phyloP scores from a whole-genome alignment of 2,329 filamentous ascomycete species.

The Penicillium sp. region DNA sequence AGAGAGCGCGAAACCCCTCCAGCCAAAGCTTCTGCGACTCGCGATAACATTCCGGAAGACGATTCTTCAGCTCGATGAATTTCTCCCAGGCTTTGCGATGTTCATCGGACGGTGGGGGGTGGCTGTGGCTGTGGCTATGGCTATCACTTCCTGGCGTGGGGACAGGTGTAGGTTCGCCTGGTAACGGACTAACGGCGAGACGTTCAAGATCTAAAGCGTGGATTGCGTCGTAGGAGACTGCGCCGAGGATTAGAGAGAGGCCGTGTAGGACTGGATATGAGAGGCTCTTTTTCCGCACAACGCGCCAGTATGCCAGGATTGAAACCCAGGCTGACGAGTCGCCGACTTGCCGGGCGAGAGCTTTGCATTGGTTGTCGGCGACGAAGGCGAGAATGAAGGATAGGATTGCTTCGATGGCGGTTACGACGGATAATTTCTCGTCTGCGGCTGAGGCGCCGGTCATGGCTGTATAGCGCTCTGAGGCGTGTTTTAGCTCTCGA shows the following conservation, averaged over 20 bases:
- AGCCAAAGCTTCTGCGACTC: constrained; percentile 51
- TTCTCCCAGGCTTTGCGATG: constrained; percentile 43
- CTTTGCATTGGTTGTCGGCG: constrained; percentile 46
- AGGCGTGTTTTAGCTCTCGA: constrained; percentile 52
- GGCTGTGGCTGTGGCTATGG: constrained; percentile 20
- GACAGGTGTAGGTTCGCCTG: constrained; percentile 42
- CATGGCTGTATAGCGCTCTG: constrained; percentile 40
- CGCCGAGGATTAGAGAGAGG: constrained; percentile 51
- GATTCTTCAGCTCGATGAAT: constrained; percentile 44
- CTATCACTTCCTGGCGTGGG: constrained; percentile 50
- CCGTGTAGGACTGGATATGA: constrained; percentile 48
- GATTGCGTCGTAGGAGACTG: constrained; percentile 51
- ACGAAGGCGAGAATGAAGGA: constrained; percentile 54
- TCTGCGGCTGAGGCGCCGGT: constrained; percentile 33
- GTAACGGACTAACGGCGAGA: constrained; percentile 45
- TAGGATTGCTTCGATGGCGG: constrained; percentile 50
- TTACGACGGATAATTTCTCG: constrained; percentile 44
- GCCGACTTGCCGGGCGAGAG: constrained; percentile 40
- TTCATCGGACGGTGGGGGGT: constrained; percentile 41
- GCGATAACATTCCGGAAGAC: constrained; percentile 46
- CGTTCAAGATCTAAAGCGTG: constrained; percentile 50
- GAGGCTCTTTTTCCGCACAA: constrained; percentile 44
- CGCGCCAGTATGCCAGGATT: constrained; percentile 53
- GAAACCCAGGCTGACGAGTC: constrained; percentile 51
- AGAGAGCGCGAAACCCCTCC: constrained; percentile 46